A percentile compares a stretch with the other conserved stretches of the same genome.
phyloP scores from a whole-genome alignment of 192 early-diverging fungal genomes.

The Coemansia reversa region DNA sequence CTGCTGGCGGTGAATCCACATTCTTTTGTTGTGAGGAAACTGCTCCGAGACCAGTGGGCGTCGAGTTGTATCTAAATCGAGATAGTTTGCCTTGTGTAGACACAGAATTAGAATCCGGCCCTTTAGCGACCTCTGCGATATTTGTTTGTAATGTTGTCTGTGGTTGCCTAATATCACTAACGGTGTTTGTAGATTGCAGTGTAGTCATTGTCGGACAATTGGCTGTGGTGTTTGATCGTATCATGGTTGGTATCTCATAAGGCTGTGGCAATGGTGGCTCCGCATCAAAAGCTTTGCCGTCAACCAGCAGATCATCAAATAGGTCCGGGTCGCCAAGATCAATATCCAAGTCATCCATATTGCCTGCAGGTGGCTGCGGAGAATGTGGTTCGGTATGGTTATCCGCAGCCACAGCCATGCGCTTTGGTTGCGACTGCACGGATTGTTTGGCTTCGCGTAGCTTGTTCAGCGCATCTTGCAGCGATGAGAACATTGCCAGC shows the following conservation, averaged over 20 bases:
- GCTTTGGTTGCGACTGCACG: constrained; percentile 26
- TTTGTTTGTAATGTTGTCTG: background rate
- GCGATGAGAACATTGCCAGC: constrained; percentile 24
- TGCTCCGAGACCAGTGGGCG: background rate
- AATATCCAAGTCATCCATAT: constrained; percentile 18
- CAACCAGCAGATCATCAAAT: constrained; percentile 22
- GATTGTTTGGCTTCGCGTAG: constrained; percentile 28
- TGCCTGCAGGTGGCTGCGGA: constrained; percentile 5
- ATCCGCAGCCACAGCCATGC: constrained; percentile 9
- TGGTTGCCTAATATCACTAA: background rate
- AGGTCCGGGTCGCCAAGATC: constrained; percentile 28
- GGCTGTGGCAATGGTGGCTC: background rate
- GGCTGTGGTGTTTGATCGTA: background rate
- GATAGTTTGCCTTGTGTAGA: background rate
- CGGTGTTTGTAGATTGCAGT: background rate
- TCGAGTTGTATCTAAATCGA: background rate
- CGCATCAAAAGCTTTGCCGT: background rate
- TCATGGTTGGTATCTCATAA: background rate
- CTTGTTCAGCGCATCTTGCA: constrained; percentile 41
- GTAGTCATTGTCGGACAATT: background rate
- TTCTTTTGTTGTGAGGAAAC: background rate
- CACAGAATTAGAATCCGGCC: background rate
- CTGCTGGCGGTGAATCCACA: background rate
- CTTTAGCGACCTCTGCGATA: background rate
- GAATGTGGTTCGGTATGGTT: background rate